phyloP scores from a whole-genome alignment of 495 filamentous ascomycete genomes.

The Trypethelium eluteriae region DNA sequence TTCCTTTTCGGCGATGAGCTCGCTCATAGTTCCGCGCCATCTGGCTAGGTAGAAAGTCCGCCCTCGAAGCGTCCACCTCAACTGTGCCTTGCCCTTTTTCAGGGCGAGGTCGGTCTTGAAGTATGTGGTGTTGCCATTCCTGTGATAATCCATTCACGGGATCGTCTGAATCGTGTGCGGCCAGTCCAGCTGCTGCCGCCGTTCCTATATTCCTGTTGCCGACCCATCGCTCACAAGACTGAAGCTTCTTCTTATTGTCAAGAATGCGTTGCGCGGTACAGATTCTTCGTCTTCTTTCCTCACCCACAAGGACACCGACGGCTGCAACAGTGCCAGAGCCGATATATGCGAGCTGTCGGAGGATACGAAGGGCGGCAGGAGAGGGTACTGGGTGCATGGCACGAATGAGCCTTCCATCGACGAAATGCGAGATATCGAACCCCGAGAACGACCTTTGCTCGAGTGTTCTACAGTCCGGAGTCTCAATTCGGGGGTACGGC shows the following conservation, averaged over 20 bases:
- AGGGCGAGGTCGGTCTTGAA: neutral
- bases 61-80: neutral
- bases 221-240: constrained; percentile 10
- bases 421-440: neutral
- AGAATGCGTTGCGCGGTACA: constrained; percentile 19
- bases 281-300: constrained; percentile 23
- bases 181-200: constrained; percentile 10
- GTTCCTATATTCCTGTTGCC: constrained; percentile 13
- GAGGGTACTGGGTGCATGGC: constrained; percentile 21
- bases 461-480: no score
- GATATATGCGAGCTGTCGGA: constrained; percentile 26
- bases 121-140: neutral
- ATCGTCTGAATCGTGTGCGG: neutral
- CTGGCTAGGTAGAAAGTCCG: constrained; percentile 3
- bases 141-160: neutral
- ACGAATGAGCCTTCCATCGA: neutral
- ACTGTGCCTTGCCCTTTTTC: neutral
- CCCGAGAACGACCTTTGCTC: no score
- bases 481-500: no score
- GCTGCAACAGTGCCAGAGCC: constrained; percentile 23
- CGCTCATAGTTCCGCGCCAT: neutral
- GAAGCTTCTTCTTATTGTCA: constrained; percentile 24
- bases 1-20: neutral
- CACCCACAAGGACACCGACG: constrained; percentile 18
- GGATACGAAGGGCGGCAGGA: constrained; percentile 17